Conservation (phyloP, 306 rosid genomes). For the Fagus sylvatica region DNA sequence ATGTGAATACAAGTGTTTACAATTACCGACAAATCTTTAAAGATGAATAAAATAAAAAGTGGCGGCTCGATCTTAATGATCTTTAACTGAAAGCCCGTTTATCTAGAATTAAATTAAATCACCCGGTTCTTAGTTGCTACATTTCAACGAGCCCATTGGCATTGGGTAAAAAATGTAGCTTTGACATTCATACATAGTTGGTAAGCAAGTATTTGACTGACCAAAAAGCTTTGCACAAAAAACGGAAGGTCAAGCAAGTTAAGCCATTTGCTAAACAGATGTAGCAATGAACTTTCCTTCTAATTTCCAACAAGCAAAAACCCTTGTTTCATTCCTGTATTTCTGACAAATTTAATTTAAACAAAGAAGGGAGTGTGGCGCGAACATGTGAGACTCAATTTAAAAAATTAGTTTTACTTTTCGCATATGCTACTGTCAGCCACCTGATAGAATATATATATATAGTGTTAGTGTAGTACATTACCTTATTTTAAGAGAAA, state of each 20-base stretch:
- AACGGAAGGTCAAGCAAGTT: neutral
- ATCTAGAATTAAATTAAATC: too few species aligned
- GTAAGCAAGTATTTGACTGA: neutral
- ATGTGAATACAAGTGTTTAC: too few species aligned
- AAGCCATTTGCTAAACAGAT: neutral
- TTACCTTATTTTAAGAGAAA: slow-evolving; percentile 5
- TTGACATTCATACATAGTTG: neutral
- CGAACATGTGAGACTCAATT: slow-evolving; percentile 48
- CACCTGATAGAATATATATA: slow-evolving; percentile 30
- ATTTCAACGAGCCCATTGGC: too few species aligned
- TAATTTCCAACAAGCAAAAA: slow-evolving; percentile 33
- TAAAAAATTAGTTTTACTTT: slow-evolving; percentile 19
- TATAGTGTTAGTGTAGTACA: neutral
- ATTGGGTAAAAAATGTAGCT: too few species aligned
- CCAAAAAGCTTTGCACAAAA: neutral
- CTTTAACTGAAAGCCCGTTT: too few species aligned
- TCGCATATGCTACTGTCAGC: slow-evolving; percentile 45
- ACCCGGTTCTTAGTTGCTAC: too few species aligned
- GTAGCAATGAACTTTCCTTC: slow-evolving; percentile 50
- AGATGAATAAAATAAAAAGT: too few species aligned
- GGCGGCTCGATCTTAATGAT: too few species aligned
- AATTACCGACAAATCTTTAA: too few species aligned
- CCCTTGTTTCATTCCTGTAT: slow-evolving; percentile 25
- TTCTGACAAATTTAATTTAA: slow-evolving; percentile 39
- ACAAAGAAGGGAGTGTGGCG: slow-evolving; percentile 23